Conservation (phyloP, 257 asterid species). For the Echites panduratus region DNA sequence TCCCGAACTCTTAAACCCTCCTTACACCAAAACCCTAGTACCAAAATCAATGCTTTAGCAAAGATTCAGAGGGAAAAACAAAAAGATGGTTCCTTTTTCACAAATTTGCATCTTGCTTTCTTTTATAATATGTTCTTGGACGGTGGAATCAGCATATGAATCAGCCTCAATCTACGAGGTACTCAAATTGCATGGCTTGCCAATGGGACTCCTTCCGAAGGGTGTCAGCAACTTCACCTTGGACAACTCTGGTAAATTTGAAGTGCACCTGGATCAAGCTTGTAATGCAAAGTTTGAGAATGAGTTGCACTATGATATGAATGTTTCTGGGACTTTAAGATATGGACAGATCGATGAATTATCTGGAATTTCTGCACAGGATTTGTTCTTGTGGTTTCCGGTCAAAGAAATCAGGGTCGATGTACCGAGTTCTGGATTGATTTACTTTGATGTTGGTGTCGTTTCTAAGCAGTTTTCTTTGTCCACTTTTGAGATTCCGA, state of each 20-base stretch:
- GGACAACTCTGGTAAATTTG: conserved; percentile 59
- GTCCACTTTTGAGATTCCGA: conserved; percentile 80
- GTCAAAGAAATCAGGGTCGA: conserved; percentile 84
- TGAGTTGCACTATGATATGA: conserved; percentile 66
- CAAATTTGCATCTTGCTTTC: conserved; percentile 19
- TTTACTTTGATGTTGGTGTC: conserved; percentile 88
- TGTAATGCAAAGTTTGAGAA: conserved; percentile 87
- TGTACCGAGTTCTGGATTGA: conserved; percentile 83
- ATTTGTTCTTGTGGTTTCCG: conserved; percentile 92
- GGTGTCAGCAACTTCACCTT: conserved; percentile 64
- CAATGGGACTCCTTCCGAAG: conserved; percentile 85
- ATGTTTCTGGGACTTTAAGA: conserved; percentile 54
- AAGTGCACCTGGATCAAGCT: conserved; percentile 65
- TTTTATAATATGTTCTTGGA: conserved; percentile 18
- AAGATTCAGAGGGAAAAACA: neutral
- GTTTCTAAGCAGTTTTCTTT: conserved; percentile 91
- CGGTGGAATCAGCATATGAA: conserved; percentile 14
- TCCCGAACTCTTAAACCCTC: conserved; percentile 14
- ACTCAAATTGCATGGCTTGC: conserved; percentile 58
- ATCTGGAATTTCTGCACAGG: conserved; percentile 85
- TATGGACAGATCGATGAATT: conserved; percentile 65
- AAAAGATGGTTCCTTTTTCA: conserved; percentile 33
- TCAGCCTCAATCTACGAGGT: conserved; percentile 62
- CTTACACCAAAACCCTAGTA: conserved; percentile 2
- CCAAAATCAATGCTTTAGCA: conserved; percentile 23